Conservation (phyloP, 2,329 filamentous ascomycete genomes). For the Acrodontium crateriforme region DNA sequence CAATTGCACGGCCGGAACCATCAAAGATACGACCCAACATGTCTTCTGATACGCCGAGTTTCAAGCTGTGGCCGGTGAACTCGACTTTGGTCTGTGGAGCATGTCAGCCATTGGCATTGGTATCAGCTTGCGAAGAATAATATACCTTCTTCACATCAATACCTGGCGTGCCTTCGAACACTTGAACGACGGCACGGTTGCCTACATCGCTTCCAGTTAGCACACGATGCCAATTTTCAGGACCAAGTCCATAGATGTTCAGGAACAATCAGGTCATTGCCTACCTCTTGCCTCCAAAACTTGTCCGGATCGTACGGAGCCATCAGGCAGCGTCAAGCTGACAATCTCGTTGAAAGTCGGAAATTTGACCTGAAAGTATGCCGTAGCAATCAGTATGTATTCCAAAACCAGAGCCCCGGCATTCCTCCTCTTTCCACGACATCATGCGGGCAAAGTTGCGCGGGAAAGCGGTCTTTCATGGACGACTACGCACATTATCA, state of each 20-base stretch:
- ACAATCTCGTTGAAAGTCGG: slow-evolving; percentile 97
- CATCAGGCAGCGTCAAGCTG: slow-evolving; percentile 87
- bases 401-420: too few species aligned
- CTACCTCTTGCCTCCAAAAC: slow-evolving; percentile 94
- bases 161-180: slow-evolving; percentile 92
- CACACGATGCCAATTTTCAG: too few species aligned
- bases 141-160: slow-evolving; percentile 92
- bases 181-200: slow-evolving; percentile 89
- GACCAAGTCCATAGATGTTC: too few species aligned
- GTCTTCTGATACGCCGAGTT: slow-evolving; percentile 97
- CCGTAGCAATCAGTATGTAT: too few species aligned
- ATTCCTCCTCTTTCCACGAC: too few species aligned
- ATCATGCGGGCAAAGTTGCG: not conserved
- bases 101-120: slow-evolving; percentile 1
- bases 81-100: slow-evolving; percentile 73
- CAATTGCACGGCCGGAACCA: slow-evolving; percentile 92
- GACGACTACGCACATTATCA: slow-evolving; percentile 60
- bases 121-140: not conserved
- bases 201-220: slow-evolving; percentile 45
- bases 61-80: slow-evolving; percentile 92
- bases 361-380: slow-evolving; percentile 67
- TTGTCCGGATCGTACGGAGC: slow-evolving; percentile 82
- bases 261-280: slow-evolving; percentile 10
- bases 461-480: too few species aligned
- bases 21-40: slow-evolving; percentile 99